Base-by-base conservation (phyloP, 257 asterid genomes). In the Solanum appendiculatum region DNA sequence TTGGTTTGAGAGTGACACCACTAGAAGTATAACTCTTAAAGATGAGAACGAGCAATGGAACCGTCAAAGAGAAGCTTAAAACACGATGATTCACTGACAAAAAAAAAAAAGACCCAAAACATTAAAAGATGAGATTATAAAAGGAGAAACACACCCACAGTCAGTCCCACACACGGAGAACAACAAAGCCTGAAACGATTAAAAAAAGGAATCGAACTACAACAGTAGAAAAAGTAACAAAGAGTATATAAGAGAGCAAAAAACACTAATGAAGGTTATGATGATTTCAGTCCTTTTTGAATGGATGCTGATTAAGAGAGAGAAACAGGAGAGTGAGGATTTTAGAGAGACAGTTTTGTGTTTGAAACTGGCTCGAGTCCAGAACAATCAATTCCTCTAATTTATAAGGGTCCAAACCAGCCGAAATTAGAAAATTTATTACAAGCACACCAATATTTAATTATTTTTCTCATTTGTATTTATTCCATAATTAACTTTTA, bases 351-450 rank as follows among this genome's bases (percentile, higher is more conserved):
- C 56, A 54, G 86, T 68, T 48, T 64, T 29, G 78, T 34, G 60
- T 91, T 40, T 51, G 88, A 86, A 36, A 78, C 9, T 78, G 86
- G 54, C 88, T 34, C 85, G 93, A 89, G 92, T 86, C 87, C 85
- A n/a, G 40, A 46, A 82, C 92, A 82, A 87, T 89, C 91, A 89
- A 86, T 88, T 91, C 86, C 86, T 88, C 85, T 81, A 85, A 92
- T 93, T 92, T 93, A 95, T 96, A 54, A 95, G 98, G 92, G 92
- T 90, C 91, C 70, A 63, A 80, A 54, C 88, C 9, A 86, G 91
- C 87, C 86, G 72, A 90, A 90, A 89, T 81, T 86, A 88, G 92
- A 82, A 91, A 84, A 68, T 78, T 88, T 85, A 51, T 87, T 68
- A 75, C 42, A 64, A 13, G 40, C 81, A 86, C 46, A 85, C 88